These are phyloP conservation scores for Talaromyces adpressus DNA, from an alignment of 495 filamentous ascomycete species.

Conservation along the genomic window DNA sequence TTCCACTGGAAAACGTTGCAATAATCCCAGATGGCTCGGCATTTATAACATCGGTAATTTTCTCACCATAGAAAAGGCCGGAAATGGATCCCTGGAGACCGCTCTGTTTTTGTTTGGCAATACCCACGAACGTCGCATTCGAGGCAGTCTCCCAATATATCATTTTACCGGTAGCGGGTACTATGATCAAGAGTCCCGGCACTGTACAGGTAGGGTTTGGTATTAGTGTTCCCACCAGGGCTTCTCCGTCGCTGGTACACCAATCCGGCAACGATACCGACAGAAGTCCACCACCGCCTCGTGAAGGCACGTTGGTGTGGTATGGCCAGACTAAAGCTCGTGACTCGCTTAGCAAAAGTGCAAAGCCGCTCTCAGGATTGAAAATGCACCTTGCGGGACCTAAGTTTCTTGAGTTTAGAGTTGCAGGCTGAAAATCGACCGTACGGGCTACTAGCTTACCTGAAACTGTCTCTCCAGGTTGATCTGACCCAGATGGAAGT, in stretches of 20 bases:
- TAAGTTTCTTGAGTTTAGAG: conserved; percentile 15
- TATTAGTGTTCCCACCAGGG: conserved; percentile 76
- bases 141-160: conserved; percentile 94
- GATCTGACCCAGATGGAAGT: conserved; percentile 72
- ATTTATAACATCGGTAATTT: conserved; percentile 66
- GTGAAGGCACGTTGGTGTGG: conserved; percentile 40
- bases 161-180: conserved; percentile 74
- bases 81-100: conserved; percentile 67
- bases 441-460: conserved; percentile 36
- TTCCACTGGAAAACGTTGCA: conserved; percentile 72
- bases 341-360: conserved; percentile 67
- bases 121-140: conserved; percentile 66
- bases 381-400: conserved; percentile 46
- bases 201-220: conserved; percentile 65
- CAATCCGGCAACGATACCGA: conserved; percentile 68
- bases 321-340: conserved; percentile 90
- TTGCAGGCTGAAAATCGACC: background rate
- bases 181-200: conserved; percentile 77
- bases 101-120: conserved; percentile 66
- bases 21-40: conserved; percentile 83
- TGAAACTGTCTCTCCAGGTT: conserved; percentile 53
- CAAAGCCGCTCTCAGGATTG: conserved; percentile 61
- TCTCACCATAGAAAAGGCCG: conserved; percentile 71
- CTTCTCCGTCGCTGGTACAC: conserved; percentile 56
- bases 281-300: conserved; percentile 60